Evolutionary conservation across 2,329 filamentous ascomycete species (phyloP).

Genomic region (Beauveria sp.): DNA sequence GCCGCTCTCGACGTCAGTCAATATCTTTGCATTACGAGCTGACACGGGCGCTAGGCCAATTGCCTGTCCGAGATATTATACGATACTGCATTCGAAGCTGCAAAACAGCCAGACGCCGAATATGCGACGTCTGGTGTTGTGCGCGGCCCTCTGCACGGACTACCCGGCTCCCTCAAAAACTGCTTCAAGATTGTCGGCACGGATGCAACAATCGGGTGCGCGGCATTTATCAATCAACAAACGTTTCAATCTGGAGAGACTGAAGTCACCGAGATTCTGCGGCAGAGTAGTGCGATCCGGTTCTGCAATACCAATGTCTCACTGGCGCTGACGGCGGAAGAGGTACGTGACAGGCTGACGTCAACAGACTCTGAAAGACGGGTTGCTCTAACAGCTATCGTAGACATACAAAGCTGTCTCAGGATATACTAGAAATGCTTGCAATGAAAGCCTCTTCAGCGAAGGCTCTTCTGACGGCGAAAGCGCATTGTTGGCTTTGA

Average conservation of each 20-base stretch:
- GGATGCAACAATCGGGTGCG: background rate
- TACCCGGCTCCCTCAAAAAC: background rate
- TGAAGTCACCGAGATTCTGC: background rate
- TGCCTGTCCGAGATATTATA: background rate
- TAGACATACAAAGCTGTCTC: background rate
- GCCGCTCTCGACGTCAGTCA: background rate
- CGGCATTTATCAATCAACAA: background rate
- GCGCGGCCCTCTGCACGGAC: background rate
- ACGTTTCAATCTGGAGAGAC: background rate
- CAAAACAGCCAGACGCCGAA: background rate
- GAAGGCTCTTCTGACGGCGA: background rate
- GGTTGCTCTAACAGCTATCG: background rate
- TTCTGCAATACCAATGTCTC: background rate
- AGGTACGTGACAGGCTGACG: background rate
- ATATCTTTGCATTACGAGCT: background rate
- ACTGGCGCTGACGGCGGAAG: background rate
- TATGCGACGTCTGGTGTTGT: background rate
- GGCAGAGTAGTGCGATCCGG: background rate
- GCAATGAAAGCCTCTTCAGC: background rate
- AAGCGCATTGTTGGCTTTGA: background rate
- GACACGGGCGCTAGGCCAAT: background rate
- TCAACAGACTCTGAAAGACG: too few species aligned
- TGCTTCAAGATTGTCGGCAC: background rate
- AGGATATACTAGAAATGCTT: background rate
- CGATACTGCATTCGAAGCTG: background rate